Evolutionary conservation across 345 rosid genomes (phyloP).

Genomic region (Carallia brachiata): DNA sequence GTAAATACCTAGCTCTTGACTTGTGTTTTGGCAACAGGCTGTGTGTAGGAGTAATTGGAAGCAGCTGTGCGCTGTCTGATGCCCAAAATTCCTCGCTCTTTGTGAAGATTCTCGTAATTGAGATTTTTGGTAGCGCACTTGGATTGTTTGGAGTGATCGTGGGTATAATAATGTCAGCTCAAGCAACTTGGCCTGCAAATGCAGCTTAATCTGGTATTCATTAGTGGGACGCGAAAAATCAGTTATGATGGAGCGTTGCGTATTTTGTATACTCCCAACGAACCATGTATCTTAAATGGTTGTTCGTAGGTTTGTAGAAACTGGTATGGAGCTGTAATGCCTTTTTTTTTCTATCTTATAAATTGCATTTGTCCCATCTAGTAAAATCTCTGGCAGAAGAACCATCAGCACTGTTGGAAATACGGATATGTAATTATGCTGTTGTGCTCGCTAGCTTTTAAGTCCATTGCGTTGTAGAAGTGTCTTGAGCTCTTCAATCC

Average conservation of each 20-base stretch:
- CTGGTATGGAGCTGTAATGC: slow-evolving; percentile 10
- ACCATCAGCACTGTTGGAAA: neutral
- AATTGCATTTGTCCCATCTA: slow-evolving; percentile 4
- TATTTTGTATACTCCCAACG: neutral
- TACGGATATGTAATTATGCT: neutral
- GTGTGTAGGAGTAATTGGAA: slow-evolving; percentile 96
- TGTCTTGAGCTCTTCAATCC: too few species aligned
- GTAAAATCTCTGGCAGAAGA: neutral
- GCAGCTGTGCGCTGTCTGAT: slow-evolving; percentile 97
- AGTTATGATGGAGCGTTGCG: neutral
- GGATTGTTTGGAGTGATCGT: slow-evolving; percentile 98
- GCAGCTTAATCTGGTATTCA: slow-evolving; percentile 21
- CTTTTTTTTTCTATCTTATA: slow-evolving; percentile 5
- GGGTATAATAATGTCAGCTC: slow-evolving; percentile 99
- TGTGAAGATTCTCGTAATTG: slow-evolving; percentile 97
- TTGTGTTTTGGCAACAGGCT: slow-evolving; percentile 43
- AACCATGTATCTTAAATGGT: slow-evolving; percentile 15
- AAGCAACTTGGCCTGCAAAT: slow-evolving; percentile 95
- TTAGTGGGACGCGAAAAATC: neutral
- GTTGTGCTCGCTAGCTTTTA: neutral
- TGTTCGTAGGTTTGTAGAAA: slow-evolving; percentile 13
- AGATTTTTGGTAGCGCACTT: slow-evolving; percentile 97
- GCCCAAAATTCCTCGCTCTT: slow-evolving; percentile 96
- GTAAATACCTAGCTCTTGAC: neutral
- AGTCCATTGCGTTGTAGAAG: neutral